Evolutionary conservation across 2,329 filamentous ascomycete genomes (phyloP).

Genomic region (Colletotrichum graminicola): DNA sequence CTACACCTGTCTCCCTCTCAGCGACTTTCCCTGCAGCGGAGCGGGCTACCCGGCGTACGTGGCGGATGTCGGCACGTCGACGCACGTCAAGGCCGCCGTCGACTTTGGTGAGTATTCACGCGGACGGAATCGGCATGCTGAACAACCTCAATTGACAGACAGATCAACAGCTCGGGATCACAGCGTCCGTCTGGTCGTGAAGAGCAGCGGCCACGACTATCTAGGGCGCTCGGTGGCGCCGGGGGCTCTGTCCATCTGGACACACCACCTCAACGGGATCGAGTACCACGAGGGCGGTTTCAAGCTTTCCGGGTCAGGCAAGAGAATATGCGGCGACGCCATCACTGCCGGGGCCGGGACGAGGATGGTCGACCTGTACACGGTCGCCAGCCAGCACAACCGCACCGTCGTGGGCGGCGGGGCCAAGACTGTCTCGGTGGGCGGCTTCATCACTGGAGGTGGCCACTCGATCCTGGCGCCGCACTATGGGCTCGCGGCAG

Average conservation of each 20-base stretch:
- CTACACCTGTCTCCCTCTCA: conserved; percentile 62
- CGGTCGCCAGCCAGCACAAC: conserved; percentile 57
- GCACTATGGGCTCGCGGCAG: conserved; percentile 69
- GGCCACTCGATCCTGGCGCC: conserved; percentile 69
- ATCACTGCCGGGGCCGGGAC: conserved; percentile 67
- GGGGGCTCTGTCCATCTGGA: conserved; percentile 67
- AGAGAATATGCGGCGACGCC: conserved; percentile 53
- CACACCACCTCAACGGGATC: conserved; percentile 53
- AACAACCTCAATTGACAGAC: conserved; percentile 44
- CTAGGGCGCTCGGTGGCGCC: conserved; percentile 60
- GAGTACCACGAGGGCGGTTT: conserved; percentile 18
- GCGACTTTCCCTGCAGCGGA: conserved; percentile 50
- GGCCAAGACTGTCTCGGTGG: conserved; percentile 67
- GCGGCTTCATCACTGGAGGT: conserved; percentile 72
- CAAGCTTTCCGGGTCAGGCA: background rate
- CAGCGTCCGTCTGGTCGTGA: conserved; percentile 58
- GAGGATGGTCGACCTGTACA: conserved; percentile 63
- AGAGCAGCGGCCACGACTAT: conserved; percentile 59
- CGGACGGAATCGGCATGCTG: too few species aligned
- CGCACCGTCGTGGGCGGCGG: conserved; percentile 67
- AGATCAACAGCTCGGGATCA: conserved; percentile 49
- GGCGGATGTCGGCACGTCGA: conserved; percentile 50
- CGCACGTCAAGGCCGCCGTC: conserved; percentile 52
- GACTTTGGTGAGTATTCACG: conserved; percentile 56
- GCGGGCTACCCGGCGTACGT: conserved; percentile 53